Conservation (phyloP, 306 rosid genomes). For the Prunus persica region DNA sequence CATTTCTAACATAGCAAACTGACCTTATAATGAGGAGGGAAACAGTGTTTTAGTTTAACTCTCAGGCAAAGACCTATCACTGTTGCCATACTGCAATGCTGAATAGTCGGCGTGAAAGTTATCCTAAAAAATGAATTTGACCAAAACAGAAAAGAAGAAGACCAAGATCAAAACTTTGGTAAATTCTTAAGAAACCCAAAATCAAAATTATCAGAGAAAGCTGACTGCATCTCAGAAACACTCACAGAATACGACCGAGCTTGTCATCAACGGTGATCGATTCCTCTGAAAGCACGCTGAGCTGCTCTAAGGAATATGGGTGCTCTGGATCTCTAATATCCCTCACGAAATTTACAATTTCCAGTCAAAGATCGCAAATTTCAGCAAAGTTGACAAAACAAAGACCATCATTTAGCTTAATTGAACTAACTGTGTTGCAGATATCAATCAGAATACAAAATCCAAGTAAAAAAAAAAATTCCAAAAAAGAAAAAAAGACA, state of each 20-base stretch:
- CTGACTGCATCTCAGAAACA: not conserved
- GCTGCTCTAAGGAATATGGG: conserved; percentile 96
- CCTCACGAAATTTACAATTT: conserved; percentile 76
- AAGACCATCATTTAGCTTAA: not conserved
- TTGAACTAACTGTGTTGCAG: not conserved
- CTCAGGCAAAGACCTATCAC: conserved; percentile 93
- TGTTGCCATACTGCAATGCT: conserved; percentile 97
- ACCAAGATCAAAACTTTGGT: not conserved
- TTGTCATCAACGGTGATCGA: conserved; percentile 90
- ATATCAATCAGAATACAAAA: not conserved
- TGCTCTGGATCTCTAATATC: conserved; percentile 99
- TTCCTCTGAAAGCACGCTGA: conserved; percentile 91
- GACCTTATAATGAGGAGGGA: conserved; percentile 94
- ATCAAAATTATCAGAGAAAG: not conserved
- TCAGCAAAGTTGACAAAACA: not conserved
- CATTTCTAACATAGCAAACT: conserved; percentile 4
- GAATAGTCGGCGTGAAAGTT: conserved; percentile 93
- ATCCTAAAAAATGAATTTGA: conserved; percentile 48
- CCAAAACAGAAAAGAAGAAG: not conserved
- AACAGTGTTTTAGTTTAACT: conserved; percentile 73
- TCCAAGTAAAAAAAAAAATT: not conserved
- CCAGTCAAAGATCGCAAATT: conserved; percentile 57
- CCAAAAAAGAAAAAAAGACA: not conserved
- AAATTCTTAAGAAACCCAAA: not conserved
- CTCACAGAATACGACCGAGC: conserved; percentile 78